Base-by-base conservation (phyloP, 2,329 filamentous ascomycete genomes). In the Xylaria sp. region DNA sequence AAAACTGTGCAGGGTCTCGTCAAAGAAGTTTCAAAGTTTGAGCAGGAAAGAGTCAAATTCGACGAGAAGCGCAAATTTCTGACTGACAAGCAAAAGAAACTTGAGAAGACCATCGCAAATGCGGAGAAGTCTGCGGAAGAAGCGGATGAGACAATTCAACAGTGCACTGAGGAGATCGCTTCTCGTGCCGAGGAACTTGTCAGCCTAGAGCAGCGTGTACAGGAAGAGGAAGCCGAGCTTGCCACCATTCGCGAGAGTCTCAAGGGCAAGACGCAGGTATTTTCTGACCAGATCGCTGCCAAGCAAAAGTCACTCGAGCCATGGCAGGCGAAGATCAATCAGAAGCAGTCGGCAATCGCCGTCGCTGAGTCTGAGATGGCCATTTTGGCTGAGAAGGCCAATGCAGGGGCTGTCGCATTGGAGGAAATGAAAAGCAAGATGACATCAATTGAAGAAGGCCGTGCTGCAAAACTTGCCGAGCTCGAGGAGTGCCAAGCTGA, bases 21-120 rank as follows among this genome's bases (percentile, higher is more conserved):
- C 70, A 97, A 97, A 78, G 93, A 98, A 78, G 90, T 96, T 82
- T 90, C 94, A 54, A 95, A 94, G 78, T 94, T 97, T 71, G 97
- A 99, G 78, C 97, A 98, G 78, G 96, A 98, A 78, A 91, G 91
- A 25, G 96, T 99, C 81, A 99, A 99, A 78, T 94, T 97, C 74
- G 95, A 98, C 73, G 97, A 99, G 81, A 98, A 98, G 85, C 91
- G 92, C 80, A 99, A 99, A 79, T 98, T 98, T 80, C 83, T 99
- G 73, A 85, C 88, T 1, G 91, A 91, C 77, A 99, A 99, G 83
- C 91, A 93, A 76, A 97, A 96, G 84, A 99, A 99, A 82, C 87
- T 97, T 15, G 94, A 98, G 74, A 98, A 97, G 83, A 88, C 91
- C 0, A 92, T 96, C 70, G 86, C 90, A 64, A 91, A 90, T 55